Evolutionary conservation across 2,329 filamentous ascomycete species (phyloP), one percentile per base, ranked within the genome.

Genomic region (Penicillium janthinellum): DNA sequence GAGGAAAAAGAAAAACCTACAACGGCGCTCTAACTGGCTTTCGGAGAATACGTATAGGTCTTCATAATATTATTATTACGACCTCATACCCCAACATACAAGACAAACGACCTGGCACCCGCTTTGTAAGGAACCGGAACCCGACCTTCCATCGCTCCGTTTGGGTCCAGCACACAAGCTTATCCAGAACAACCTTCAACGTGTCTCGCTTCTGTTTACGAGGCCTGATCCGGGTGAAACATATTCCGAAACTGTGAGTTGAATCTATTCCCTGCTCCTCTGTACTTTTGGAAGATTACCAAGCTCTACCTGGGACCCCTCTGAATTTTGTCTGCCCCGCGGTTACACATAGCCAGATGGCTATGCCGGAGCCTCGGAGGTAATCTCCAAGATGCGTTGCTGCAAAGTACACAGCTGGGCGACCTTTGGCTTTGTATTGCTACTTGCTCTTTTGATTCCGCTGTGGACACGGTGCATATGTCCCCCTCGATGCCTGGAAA

Each of bases 181-280:
- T 53, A 62, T 48, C 51, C 39, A 56, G 38, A 37, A 35, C 54
- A 37, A 42, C 61, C 62, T 59, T 58, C 72, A 73, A 58, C 65
- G 73, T 75, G 73, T 69, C 65, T 69, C 67, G 63, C 34, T 61
- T 68, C 56, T 57, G 58, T 37, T 47, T 64, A 56, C 64, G 57
- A 64, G 61, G 69, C 67, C 63, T 73, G 67, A 67, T 57, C 66
- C 61, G 67, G 67, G 68, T 70, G 64, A 64, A 48, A 58, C 49
- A 60, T 63, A 57, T 63, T 70, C 67, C 58, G 65, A 67, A 58
- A 41, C 60, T 66, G 73, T 75, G 62, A 75, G 73, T 75, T 50
- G 28, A 49, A 49, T 31, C 41, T 45, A 39, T 28, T 39, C 52
- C 28, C 12, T 17, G 34, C 38, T 8, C 48, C 22, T 48, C 47